Evolutionary conservation across 371 early-diverging fungal species (phyloP).

Genomic region (Nematocida ironsii): DNA sequence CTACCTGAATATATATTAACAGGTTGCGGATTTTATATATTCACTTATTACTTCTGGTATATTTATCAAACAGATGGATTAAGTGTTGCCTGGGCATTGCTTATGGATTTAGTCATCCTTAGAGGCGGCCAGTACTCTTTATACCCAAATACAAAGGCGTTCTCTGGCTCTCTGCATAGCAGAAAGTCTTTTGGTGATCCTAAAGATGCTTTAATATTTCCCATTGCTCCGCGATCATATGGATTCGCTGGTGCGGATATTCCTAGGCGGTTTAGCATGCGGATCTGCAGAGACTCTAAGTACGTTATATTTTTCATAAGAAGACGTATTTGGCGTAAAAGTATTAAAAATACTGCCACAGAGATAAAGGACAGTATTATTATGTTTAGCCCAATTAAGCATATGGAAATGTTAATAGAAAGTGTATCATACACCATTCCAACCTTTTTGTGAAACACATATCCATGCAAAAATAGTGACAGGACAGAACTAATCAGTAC

Average conservation of each 20-base stretch:
- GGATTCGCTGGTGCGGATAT: conserved; percentile 45
- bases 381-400: conserved; percentile 20
- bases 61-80: neutral
- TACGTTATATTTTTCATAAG: conserved; percentile 60
- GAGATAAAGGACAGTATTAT: neutral
- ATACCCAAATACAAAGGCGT: conserved; percentile 24
- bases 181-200: conserved; percentile 55
- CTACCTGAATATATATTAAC: too few relatives aligned
- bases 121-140: conserved; percentile 62
- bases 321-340: conserved; percentile 31
- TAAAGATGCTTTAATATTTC: conserved; percentile 53
- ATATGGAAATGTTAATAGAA: neutral
- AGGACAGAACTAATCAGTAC: conserved; percentile 2
- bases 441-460: neutral
- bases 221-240: conserved; percentile 53
- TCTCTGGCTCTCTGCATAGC: conserved; percentile 35
- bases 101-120: neutral
- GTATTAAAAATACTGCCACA: conserved; percentile 38
- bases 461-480: conserved; percentile 15
- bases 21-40: neutral
- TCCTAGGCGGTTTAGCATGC: conserved; percentile 13
- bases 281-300: conserved; percentile 56
- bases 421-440: neutral
- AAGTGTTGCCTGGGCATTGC: neutral
- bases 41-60: neutral